A percentile compares a stretch with the other conserved stretches of the same genome.
These are phyloP conservation scores for Colletotrichum gigasporum DNA, from an alignment of 2,329 filamentous ascomycete species.

Conservation along the genomic window DNA sequence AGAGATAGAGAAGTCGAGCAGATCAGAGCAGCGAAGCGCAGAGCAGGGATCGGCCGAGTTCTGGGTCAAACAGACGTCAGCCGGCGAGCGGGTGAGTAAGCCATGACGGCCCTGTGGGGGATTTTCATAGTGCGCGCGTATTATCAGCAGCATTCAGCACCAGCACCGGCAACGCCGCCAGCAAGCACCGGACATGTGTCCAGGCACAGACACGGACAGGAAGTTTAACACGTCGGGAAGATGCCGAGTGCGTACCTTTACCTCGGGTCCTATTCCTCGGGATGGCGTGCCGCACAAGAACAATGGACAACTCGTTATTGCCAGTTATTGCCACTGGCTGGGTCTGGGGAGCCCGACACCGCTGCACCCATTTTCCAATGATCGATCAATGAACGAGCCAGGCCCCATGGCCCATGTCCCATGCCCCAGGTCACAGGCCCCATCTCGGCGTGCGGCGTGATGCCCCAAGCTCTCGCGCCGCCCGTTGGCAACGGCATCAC, in stretches of 20 bases:
- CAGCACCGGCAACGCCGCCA: background rate
- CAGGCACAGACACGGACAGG: background rate
- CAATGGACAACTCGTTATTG: background rate
- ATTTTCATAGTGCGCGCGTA: conserved; percentile 1
- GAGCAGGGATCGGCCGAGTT: background rate
- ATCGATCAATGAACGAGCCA: too few relatives aligned
- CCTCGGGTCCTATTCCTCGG: background rate
- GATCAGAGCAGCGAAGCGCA: background rate
- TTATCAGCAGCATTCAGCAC: background rate
- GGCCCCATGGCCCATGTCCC: too few relatives aligned
- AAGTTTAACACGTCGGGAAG: background rate
- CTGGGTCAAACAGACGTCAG: background rate
- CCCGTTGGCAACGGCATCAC: too few relatives aligned
- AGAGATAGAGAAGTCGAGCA: background rate
- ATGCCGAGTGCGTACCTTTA: too few relatives aligned
- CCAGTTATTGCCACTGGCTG: background rate
- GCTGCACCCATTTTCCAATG: too few relatives aligned
- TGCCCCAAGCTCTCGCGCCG: too few relatives aligned
- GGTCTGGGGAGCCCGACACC: too few relatives aligned
- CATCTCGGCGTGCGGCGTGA: too few relatives aligned
- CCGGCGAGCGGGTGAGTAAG: background rate
- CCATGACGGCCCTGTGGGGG: conserved; percentile 5
- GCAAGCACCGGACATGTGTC: background rate
- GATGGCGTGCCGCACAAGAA: background rate
- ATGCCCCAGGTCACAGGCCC: too few relatives aligned